Evolutionary conservation across 2,329 filamentous ascomycete genomes (phyloP).

Genomic region (Claviceps arundinis): DNA sequence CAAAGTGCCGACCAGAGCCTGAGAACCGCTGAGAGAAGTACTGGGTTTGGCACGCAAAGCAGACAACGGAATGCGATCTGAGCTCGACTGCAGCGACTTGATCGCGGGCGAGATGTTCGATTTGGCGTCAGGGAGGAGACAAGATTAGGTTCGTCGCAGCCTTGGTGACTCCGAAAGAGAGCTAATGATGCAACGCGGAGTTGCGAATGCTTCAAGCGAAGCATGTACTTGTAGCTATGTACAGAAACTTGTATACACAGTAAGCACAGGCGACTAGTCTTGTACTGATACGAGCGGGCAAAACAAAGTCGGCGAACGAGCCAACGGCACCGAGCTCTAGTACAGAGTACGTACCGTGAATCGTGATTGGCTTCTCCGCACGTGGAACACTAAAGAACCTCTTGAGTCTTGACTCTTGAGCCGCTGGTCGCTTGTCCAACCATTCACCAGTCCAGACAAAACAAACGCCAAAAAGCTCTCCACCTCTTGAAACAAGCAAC

Average conservation of each 20-base stretch:
- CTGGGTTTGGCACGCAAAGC: not conserved
- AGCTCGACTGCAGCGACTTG: not conserved
- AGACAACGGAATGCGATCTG: not conserved
- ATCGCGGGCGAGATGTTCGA: not conserved
- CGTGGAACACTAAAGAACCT: not conserved
- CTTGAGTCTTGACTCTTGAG: not conserved
- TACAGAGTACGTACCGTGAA: no score
- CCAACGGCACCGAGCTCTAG: no score
- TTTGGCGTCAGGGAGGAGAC: not conserved
- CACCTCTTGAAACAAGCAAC: slow-evolving; percentile 8
- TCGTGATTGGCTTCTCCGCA: no score
- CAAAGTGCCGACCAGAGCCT: not conserved
- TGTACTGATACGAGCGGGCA: no score
- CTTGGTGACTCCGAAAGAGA: not conserved
- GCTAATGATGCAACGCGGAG: not conserved
- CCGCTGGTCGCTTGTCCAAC: not conserved
- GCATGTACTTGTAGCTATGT: not conserved
- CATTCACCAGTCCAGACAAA: not conserved
- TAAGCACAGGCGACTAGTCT: no score
- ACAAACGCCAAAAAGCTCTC: slow-evolving; percentile 4
- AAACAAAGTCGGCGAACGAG: no score
- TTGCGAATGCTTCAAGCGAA: slow-evolving; percentile 1
- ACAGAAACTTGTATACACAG: not conserved
- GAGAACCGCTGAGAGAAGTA: not conserved
- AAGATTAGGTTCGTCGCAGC: not conserved